Percentiles rank a stretch among this genome's conserved stretches.
phyloP scores from a whole-genome alignment of 352 stramenopile genomes.

The Discostella stelligera region DNA sequence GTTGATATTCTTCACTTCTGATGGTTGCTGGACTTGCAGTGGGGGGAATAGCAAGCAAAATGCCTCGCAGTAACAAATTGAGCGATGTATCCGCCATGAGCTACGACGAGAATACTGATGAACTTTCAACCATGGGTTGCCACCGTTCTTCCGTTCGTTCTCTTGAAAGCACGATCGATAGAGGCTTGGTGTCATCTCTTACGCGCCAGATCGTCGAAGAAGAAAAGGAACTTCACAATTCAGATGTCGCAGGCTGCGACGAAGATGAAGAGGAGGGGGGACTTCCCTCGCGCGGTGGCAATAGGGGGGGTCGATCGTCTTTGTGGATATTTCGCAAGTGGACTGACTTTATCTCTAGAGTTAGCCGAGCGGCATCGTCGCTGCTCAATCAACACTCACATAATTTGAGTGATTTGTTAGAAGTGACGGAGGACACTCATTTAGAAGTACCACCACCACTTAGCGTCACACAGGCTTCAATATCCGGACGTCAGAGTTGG shows the following conservation, averaged over 20 bases:
- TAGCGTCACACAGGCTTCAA: constrained; percentile 9
- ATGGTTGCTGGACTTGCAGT: too few species aligned
- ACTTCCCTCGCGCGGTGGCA: neutral
- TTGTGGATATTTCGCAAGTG: constrained; percentile 34
- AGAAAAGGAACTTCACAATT: constrained; percentile 1
- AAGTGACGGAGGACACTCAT: constrained; percentile 29
- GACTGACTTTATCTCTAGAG: constrained; percentile 37
- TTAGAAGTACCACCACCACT: constrained; percentile 9
- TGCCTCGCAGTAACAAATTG: constrained; percentile 10
- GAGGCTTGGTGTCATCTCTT: neutral
- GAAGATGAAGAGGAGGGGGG: constrained; percentile 2
- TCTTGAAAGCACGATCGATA: constrained; percentile 14
- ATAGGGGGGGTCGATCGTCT: neutral
- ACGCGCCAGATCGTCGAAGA: neutral
- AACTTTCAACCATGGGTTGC: constrained; percentile 31
- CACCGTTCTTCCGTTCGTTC: constrained; percentile 18
- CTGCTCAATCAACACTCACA: constrained; percentile 53
- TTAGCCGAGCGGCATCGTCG: constrained; percentile 46
- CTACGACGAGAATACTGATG: constrained; percentile 18
- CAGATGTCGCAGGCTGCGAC: neutral
- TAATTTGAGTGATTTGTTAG: constrained; percentile 59
- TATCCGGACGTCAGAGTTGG: constrained; percentile 3
- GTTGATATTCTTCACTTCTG: too few species aligned
- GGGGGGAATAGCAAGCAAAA: constrained; percentile 10
- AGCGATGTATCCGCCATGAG: constrained; percentile 1